phyloP scores from a whole-genome alignment of 192 early-diverging fungal species.

The Glomus cerebriforme region DNA sequence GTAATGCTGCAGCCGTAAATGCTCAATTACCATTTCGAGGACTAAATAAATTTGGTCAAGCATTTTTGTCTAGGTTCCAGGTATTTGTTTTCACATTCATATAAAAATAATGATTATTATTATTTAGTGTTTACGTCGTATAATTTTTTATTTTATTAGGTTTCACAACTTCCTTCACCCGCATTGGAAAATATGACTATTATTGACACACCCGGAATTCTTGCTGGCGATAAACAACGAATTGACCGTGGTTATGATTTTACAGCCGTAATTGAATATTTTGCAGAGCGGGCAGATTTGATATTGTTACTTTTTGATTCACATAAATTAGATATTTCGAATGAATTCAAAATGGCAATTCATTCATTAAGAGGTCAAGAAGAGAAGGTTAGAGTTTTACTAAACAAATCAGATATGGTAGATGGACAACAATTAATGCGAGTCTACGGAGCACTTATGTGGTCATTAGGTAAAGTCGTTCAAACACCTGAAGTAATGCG shows the following conservation, averaged over 20 bases:
- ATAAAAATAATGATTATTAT: not conserved
- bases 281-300: conserved; percentile 80
- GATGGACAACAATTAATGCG: conserved; percentile 86
- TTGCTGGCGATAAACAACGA: conserved; percentile 84
- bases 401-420: conserved; percentile 91
- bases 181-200: conserved; percentile 80
- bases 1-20: conserved; percentile 83
- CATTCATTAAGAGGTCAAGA: conserved; percentile 77
- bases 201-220: conserved; percentile 90
- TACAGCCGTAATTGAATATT: conserved; percentile 80
- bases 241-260: conserved; percentile 84
- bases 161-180: conserved; percentile 77
- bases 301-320: conserved; percentile 89
- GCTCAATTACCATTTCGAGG: conserved; percentile 81
- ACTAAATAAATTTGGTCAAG: conserved; percentile 77
- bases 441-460: conserved; percentile 92
- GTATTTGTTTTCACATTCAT: not conserved
- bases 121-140: not conserved
- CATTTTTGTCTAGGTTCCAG: conserved; percentile 82
- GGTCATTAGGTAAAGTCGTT: conserved; percentile 86
- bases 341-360: conserved; percentile 86
- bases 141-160: conserved; percentile 28
- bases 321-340: conserved; percentile 87
- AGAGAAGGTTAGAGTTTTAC: conserved; percentile 81
- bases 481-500: conserved; percentile 87